Conservation (phyloP, 176 grass and related monocot species). For the Canna indica region DNA sequence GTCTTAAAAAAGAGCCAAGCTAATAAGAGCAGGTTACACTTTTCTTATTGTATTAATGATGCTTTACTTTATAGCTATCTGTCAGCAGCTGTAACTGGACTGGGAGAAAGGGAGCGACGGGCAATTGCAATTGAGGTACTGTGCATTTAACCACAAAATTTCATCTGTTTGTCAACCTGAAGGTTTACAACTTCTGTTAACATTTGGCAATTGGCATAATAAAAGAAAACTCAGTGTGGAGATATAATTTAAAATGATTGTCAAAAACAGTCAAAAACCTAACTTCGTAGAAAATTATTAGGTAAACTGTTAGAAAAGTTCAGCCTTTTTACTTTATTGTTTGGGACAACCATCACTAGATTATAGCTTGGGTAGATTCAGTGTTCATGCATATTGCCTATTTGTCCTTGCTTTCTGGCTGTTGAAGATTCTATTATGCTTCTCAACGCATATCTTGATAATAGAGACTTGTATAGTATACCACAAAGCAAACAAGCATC, state of each 20-base stretch:
- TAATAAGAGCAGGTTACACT: background rate
- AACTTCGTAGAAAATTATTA: too few relatives aligned
- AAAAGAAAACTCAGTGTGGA: background rate
- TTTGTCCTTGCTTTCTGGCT: background rate
- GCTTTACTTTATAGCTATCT: conserved; percentile 32
- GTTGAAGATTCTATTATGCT: background rate
- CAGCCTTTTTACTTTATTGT: too few relatives aligned
- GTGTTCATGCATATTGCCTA: too few relatives aligned
- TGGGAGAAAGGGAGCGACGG: conserved; percentile 60
- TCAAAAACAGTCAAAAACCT: background rate
- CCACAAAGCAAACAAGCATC: background rate
- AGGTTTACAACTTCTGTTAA: conserved; percentile 10
- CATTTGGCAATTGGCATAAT: background rate
- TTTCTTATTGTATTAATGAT: background rate
- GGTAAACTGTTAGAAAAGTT: too few relatives aligned
- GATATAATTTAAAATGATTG: background rate
- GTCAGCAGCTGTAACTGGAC: conserved; percentile 47
- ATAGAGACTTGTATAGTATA: conserved; percentile 3
- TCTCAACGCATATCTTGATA: background rate
- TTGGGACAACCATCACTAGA: too few relatives aligned
- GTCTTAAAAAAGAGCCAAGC: conserved; percentile 3
- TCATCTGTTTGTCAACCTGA: background rate
- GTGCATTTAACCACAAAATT: background rate
- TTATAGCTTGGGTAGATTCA: too few relatives aligned
- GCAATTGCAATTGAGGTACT: conserved; percentile 86